These are phyloP conservation scores for Didymella segeticola DNA, from an alignment of 2,329 filamentous ascomycete species.

Conservation along the genomic window DNA sequence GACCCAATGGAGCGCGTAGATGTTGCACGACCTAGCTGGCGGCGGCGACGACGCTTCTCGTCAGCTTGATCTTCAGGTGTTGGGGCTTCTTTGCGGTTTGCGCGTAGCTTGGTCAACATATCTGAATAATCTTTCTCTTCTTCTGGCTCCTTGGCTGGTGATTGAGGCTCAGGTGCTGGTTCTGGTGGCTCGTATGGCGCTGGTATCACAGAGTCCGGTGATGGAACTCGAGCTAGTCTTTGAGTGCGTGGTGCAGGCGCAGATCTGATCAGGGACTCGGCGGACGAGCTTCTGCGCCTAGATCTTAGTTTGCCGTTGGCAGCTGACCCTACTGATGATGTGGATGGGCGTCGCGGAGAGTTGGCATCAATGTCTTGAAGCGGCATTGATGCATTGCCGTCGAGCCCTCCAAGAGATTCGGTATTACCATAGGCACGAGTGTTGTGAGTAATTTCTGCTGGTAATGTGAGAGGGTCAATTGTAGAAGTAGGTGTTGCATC, in stretches of 20 bases:
- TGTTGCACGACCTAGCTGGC: slow-evolving; percentile 42
- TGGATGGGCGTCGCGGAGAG: slow-evolving; percentile 41
- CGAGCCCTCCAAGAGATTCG: slow-evolving; percentile 19
- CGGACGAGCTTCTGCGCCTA: slow-evolving; percentile 26
- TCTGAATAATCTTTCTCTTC: slow-evolving; percentile 42
- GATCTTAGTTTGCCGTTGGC: slow-evolving; percentile 15
- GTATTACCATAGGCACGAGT: slow-evolving; percentile 20
- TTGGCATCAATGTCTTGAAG: slow-evolving; percentile 42
- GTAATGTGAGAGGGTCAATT: slow-evolving; percentile 23
- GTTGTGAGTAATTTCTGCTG: slow-evolving; percentile 18
- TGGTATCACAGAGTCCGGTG: slow-evolving; percentile 38
- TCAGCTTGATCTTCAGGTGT: slow-evolving; percentile 29
- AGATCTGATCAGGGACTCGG: slow-evolving; percentile 31
- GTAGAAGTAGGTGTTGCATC: slow-evolving; percentile 29
- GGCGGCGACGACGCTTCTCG: slow-evolving; percentile 28
- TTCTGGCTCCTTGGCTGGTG: slow-evolving; percentile 18
- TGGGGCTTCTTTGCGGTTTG: slow-evolving; percentile 36
- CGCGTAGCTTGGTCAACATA: slow-evolving; percentile 40
- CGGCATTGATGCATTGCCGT: slow-evolving; percentile 34
- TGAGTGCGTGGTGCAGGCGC: slow-evolving; percentile 22
- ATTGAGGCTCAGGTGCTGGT: slow-evolving; percentile 20
- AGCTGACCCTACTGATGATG: slow-evolving; percentile 30
- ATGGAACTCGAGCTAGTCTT: slow-evolving; percentile 21
- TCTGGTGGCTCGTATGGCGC: slow-evolving; percentile 19
- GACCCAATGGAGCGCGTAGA: slow-evolving; percentile 40